Base-by-base conservation (phyloP, 1,284 basidiomycete species). In the Mycena sp. region DNA sequence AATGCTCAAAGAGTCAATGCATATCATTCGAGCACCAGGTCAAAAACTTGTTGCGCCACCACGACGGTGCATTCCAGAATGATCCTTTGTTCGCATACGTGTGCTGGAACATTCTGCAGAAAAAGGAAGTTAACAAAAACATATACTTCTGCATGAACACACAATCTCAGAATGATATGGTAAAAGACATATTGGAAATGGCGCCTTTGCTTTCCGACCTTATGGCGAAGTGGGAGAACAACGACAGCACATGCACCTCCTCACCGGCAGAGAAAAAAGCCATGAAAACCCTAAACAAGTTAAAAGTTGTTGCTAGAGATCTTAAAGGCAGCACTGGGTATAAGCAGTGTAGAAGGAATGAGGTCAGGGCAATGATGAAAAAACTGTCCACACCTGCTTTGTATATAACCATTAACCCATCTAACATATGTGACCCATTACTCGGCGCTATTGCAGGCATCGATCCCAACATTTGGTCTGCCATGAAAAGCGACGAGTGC, bases 331-430 rank as follows among this genome's bases (percentile, higher is more conserved):
- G 41, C 41, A 21, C 41, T 3, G 41, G 41, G n/a, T 43, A 43
- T 23, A 43, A 43, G 41, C 17, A 21, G 21, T 43, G n/a, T 19
- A 10, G 19, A 10, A 6, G 56, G 9, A 58, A 58, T 43, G 56
- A 58, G n/a, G 50, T 58, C 12, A 29, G 56, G 2, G 55, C 44
- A 0, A 48, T 57, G 46, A 57, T 57, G n/a, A 38, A 45, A 6
- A 48, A 40, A n/a, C 10, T 57, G 17, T 26, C 45, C 4, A 57
- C 55, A 16, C 55, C 44, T 1, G 55, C 55, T 0, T 25, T 57
- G 3, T 57, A 48, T n/a, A 21, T 57, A 11, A 57, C 55, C 1
- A n/a, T 57, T 1, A 57, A 57, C 14, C 55, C 55, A 1, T 35
- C 55, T 0, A 45, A 57, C 30, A 57, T 49, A 9, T 19, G 17